Evolutionary conservation across 345 rosid genomes (phyloP).

Genomic region (Moricandia arvensis): DNA sequence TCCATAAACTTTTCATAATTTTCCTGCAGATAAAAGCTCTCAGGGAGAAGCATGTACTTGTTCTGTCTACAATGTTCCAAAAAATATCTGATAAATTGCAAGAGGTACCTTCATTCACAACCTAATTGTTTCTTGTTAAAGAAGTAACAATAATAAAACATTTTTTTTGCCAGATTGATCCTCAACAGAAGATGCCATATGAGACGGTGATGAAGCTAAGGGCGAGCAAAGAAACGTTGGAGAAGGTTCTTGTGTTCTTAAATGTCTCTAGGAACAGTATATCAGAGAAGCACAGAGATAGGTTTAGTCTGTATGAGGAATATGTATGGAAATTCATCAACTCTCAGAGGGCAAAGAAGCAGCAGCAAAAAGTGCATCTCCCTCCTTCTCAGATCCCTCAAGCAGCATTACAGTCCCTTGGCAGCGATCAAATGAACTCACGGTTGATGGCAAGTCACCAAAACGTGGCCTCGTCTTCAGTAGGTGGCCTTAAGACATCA

Average conservation of each 20-base stretch:
- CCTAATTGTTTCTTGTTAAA: neutral
- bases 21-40: slow-evolving; percentile 37
- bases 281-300: slow-evolving; percentile 39
- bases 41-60: slow-evolving; percentile 35
- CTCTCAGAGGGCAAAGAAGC: slow-evolving; percentile 35
- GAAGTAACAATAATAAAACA: neutral
- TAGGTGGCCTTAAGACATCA: too few relatives aligned
- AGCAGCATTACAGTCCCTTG: neutral
- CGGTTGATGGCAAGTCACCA: too few relatives aligned
- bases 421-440: too few relatives aligned
- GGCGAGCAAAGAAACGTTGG: slow-evolving; percentile 19
- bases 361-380: slow-evolving; percentile 38
- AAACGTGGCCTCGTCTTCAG: too few relatives aligned
- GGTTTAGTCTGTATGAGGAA: slow-evolving; percentile 28
- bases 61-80: slow-evolving; percentile 38
- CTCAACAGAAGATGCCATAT: slow-evolving; percentile 16
- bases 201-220: slow-evolving; percentile 35
- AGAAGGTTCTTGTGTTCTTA: slow-evolving; percentile 25
- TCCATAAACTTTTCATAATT: neutral
- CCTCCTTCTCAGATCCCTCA: neutral
- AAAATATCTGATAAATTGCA: slow-evolving; percentile 34
- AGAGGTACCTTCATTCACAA: slow-evolving; percentile 36
- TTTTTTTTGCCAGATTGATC: slow-evolving; percentile 38
- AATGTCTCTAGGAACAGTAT: slow-evolving; percentile 30
- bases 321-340: slow-evolving; percentile 20